Evolutionary conservation across 352 stramenopile genomes (phyloP).

Genomic region (Pelagophyceae sp.): DNA sequence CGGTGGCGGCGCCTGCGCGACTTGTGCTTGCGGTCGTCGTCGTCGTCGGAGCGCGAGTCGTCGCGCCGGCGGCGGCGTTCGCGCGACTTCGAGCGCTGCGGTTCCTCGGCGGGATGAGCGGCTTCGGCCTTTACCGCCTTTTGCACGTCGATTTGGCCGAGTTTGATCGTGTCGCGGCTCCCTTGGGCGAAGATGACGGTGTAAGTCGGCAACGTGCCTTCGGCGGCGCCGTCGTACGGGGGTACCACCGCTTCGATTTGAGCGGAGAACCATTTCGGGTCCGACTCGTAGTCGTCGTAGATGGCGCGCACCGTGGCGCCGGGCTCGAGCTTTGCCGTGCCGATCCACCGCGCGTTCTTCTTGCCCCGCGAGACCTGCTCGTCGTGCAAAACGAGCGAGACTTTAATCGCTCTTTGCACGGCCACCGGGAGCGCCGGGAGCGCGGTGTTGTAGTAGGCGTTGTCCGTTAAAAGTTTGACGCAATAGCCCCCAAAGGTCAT

Average conservation of each 20-base stretch:
- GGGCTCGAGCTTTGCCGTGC: not conserved
- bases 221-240: constrained; percentile 12
- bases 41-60: not conserved
- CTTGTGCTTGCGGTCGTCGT: not conserved
- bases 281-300: constrained; percentile 6
- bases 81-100: not conserved
- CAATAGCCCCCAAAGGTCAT: constrained; percentile 61
- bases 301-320: not conserved
- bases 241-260: not conserved
- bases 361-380: not conserved
- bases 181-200: not conserved
- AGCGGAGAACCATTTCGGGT: not conserved
- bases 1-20: not conserved
- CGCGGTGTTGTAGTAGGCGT: constrained; percentile 92
- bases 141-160: not conserved
- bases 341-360: not conserved
- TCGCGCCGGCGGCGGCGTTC: not conserved
- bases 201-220: constrained; percentile 5
- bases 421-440: constrained; percentile 86
- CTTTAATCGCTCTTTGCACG: constrained; percentile 88
- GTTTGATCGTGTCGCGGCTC: not conserved
- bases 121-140: not conserved
- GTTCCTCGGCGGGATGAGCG: not conserved
- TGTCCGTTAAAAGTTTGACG: constrained; percentile 45
- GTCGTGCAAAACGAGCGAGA: constrained; percentile 55